Evolutionary conservation across 176 grass and related monocot genomes (phyloP), one percentile per base, ranked within the genome.

Genomic region (Hordeum vulgare): DNA sequence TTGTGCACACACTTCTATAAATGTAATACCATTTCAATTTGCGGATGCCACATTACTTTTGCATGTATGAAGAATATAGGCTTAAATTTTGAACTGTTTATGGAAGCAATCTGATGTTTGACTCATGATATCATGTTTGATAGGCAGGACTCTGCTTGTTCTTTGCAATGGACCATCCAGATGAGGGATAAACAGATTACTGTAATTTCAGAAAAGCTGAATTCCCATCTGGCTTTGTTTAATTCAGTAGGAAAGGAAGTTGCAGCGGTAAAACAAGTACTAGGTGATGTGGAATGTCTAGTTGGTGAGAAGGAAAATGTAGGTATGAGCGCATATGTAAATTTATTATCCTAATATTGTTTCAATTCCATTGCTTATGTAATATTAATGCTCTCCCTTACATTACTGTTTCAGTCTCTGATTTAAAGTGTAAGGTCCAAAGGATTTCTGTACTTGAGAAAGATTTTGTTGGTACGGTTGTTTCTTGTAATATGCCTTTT

Each of bases 121-220:
- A 5, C 67, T 85, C 47, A 51, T 2, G 47, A 51, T 51, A 51
- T 15, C 15, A 51, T 70, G 49, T 79, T 77, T 61, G 12, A 93
- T 91, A 83, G 80, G 74, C 92, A 97, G 94, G 88, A 91, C 81
- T 97, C 94, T 86, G 34, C 78, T 89, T 97, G 84, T 89, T 83
- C 90, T 84, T 53, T 97, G 83, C 87, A 94, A 80, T 89, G 84
- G 81, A 87, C 74, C 18, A 85, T 92, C 84, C 92, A 94, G 71
- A 87, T 84, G 71, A 92, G 88, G 85, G 94, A 97, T 49, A 94
- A 83, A 81, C 85, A 92, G 53, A 76, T 97, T 80, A 77, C 77
- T 54, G 80, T 92, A 51, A 85, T 94, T 68, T 92, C 88, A n/a
- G 92, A 94, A 53, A 94, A 91, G 85, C 71, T 97, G 75, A 87